Conservation (phyloP, 176 grass and related monocot species). For the Areca catechu region DNA sequence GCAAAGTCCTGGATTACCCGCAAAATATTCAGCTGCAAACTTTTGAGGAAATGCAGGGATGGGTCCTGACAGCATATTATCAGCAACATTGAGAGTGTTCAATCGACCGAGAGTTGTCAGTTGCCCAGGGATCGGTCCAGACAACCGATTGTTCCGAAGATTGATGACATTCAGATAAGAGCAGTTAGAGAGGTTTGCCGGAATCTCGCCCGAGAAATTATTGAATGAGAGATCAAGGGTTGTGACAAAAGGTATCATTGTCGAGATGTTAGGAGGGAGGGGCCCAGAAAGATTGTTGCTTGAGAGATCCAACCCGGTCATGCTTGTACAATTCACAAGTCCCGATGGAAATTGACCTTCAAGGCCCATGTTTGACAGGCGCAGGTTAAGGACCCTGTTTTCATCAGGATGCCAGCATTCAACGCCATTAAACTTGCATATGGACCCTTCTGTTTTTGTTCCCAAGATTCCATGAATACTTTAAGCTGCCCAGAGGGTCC, state of each 20-base stretch:
- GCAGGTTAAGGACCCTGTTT: conserved; percentile 62
- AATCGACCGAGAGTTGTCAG: conserved; percentile 43
- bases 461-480: background rate
- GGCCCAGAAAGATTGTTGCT: conserved; percentile 64
- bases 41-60: conserved; percentile 39
- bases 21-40: conserved; percentile 31
- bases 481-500: conserved; percentile 5
- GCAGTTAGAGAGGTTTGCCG: conserved; percentile 47
- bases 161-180: conserved; percentile 59
- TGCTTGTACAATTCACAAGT: conserved; percentile 78
- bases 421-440: conserved; percentile 71
- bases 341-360: conserved; percentile 60
- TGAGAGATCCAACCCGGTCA: conserved; percentile 78
- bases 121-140: conserved; percentile 59
- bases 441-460: conserved; percentile 37
- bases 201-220: conserved; percentile 78
- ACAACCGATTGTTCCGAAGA: conserved; percentile 67
- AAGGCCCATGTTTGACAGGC: conserved; percentile 71
- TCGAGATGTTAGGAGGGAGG: conserved; percentile 57
- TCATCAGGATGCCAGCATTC: conserved; percentile 96
- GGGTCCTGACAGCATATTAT: conserved; percentile 55
- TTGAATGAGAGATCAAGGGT: conserved; percentile 82
- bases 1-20: conserved; percentile 55
- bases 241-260: conserved; percentile 47
- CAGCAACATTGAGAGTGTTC: conserved; percentile 45